Evolutionary conservation across 1,284 basidiomycete species (phyloP), one percentile per base, ranked within the genome.

Genomic region (Ganoderma sinense): DNA sequence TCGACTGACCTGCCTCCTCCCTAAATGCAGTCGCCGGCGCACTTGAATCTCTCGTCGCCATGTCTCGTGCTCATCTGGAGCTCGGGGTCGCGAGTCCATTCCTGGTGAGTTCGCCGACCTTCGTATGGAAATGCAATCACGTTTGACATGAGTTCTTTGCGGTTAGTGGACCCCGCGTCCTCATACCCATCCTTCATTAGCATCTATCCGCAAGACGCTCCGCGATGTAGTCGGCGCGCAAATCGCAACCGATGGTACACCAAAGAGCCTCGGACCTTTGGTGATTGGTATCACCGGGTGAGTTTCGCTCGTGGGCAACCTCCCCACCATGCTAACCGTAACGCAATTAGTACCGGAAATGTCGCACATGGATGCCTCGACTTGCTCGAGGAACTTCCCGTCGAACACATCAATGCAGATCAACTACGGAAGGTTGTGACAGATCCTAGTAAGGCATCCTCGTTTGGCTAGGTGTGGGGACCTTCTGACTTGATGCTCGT

Each of bases 251-350:
- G 82, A 88, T 56, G 94, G 92, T 1, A 92, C 90, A 0, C 91
- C 92, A 11, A 78, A 79, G 62, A 81, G 83, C 11, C 82, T 93
- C 1, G 94, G 93, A 3, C 95, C 95, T 0, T 89, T 95, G 59
- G 88, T 97, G 0, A 88, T 97, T 65, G 91, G 94, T 20, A 80
- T 97, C 45, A 96, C 95, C 23, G 96, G 96, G 94, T 94, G 76
- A 68, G 84, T 39, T 29, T 29, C 40, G 14, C n/a, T 11, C 26
- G 29, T 36, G 7, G 10, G 0, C 5, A 41, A 33, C 20, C 4
- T 14, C 8, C 31, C 14, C 4, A 36, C n/a, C 10, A 39, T 29
- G 13, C 51, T 56, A 10, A 58, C 7, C 16, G 4, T 41, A 8
- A 23, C 11, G 39, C 3, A 6, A n/a, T 18, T 66, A 94, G 93